These are phyloP conservation scores for Leucocoprinus leucothites DNA, from an alignment of 768 basidiomycete genomes.

Conservation along the genomic window DNA sequence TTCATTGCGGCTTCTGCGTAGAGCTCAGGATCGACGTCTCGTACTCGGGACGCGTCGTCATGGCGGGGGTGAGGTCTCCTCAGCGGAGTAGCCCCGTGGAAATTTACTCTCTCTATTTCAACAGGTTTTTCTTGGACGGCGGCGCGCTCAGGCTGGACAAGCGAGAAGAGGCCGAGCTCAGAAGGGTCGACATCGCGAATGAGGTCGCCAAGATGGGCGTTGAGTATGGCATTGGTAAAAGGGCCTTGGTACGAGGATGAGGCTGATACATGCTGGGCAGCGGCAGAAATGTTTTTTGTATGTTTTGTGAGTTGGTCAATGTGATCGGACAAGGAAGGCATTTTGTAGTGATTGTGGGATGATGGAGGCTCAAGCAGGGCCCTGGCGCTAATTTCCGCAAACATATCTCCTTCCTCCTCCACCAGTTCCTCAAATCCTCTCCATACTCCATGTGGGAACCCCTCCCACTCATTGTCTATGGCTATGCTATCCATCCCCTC, in stretches of 20 bases:
- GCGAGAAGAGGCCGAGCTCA: conserved; percentile 74
- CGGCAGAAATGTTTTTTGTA: conserved; percentile 47
- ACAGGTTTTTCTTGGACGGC: conserved; percentile 27
- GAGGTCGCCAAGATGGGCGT: conserved; percentile 63
- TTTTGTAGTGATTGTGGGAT: conserved; percentile 14
- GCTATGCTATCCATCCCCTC: conserved; percentile 86
- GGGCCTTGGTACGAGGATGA: conserved; percentile 29
- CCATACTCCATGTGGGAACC: conserved; percentile 44
- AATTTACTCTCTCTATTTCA: conserved; percentile 60
- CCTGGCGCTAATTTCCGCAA: conserved; percentile 1
- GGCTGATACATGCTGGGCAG: conserved; percentile 30
- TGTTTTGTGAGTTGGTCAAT: conserved; percentile 61
- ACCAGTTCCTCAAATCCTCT: background rate
- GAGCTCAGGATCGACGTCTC: conserved; percentile 65
- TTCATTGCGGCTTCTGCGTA: conserved; percentile 75
- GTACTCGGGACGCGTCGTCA: conserved; percentile 29
- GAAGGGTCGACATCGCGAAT: conserved; percentile 78
- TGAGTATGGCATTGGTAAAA: conserved; percentile 66
- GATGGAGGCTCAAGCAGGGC: conserved; percentile 8
- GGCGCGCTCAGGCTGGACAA: conserved; percentile 30
- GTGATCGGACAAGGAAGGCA: conserved; percentile 63
- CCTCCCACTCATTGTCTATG: conserved; percentile 74
- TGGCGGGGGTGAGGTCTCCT: conserved; percentile 39
- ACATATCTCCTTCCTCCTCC: conserved; percentile 9
- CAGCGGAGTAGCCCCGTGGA: conserved; percentile 70